Conservation (phyloP, 306 rosid genomes). For the Gillenia trifoliata region DNA sequence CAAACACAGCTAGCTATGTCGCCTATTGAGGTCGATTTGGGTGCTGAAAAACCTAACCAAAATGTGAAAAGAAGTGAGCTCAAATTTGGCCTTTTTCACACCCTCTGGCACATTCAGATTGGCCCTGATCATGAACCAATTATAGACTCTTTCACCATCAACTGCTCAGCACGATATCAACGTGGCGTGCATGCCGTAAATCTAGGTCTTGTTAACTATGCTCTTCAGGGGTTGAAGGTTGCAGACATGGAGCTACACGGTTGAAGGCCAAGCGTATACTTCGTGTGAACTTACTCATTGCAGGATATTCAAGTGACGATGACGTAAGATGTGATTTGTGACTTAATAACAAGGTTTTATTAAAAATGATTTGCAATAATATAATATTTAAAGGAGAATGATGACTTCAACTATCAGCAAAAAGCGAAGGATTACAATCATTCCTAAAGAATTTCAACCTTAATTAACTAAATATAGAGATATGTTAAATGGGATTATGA, state of each 20-base stretch:
- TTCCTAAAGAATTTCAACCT: background rate
- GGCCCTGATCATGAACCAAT: slow-evolving; percentile 22
- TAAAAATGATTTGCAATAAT: background rate
- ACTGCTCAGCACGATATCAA: background rate
- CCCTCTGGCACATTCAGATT: slow-evolving; percentile 22
- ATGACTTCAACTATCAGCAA: background rate
- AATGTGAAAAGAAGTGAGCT: slow-evolving; percentile 10
- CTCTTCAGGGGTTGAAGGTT: background rate
- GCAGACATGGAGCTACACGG: background rate
- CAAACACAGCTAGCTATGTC: background rate
- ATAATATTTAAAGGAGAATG: background rate
- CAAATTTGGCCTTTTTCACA: slow-evolving; percentile 19
- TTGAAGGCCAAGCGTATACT: background rate
- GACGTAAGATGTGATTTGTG: background rate
- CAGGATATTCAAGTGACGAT: background rate
- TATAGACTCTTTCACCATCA: background rate
- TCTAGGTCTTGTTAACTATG: background rate
- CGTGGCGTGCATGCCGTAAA: background rate
- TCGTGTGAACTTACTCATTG: background rate
- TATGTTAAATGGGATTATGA: background rate
- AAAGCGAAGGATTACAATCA: background rate
- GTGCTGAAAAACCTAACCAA: slow-evolving; percentile 20
- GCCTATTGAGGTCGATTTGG: slow-evolving; percentile 16
- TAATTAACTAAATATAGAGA: background rate
- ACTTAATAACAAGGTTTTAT: background rate